A percentile compares a stretch with the other conserved stretches of the same genome.
Conservation (phyloP, 2,329 filamentous ascomycete genomes). For the Cadophora malorum region DNA sequence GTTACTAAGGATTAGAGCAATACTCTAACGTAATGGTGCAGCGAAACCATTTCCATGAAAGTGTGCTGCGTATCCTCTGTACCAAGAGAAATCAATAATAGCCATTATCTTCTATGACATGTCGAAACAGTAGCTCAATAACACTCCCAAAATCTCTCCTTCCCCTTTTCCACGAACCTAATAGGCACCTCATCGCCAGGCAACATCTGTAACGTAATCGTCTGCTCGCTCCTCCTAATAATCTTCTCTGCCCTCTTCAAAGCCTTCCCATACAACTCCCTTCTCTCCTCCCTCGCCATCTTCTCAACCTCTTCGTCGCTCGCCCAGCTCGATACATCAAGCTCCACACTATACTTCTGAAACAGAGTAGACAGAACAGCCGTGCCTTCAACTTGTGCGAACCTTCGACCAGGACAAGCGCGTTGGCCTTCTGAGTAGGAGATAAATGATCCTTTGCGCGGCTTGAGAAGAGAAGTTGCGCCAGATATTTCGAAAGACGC, state of each 20-base stretch:
- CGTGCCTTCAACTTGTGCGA: slow-evolving; percentile 47
- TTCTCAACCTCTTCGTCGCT: slow-evolving; percentile 38
- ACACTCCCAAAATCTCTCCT: slow-evolving; percentile 38
- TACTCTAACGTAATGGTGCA: too few relatives aligned
- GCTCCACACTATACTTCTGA: slow-evolving; percentile 39
- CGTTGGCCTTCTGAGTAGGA: slow-evolving; percentile 47
- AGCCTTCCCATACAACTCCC: slow-evolving; percentile 37
- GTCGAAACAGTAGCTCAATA: neutral
- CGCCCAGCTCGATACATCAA: slow-evolving; percentile 42
- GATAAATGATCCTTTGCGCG: slow-evolving; percentile 43
- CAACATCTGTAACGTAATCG: slow-evolving; percentile 39
- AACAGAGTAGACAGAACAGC: slow-evolving; percentile 43
- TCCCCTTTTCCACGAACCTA: slow-evolving; percentile 39
- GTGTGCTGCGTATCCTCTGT: too few relatives aligned
- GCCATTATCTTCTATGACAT: too few relatives aligned
- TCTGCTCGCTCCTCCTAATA: slow-evolving; percentile 32
- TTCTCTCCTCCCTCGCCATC: slow-evolving; percentile 37
- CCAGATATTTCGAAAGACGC: slow-evolving; percentile 22
- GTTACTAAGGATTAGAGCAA: too few relatives aligned
- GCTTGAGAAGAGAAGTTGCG: slow-evolving; percentile 37
- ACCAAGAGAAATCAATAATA: too few relatives aligned
- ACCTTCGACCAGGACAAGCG: slow-evolving; percentile 48
- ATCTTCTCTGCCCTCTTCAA: slow-evolving; percentile 30
- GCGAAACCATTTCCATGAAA: too few relatives aligned
- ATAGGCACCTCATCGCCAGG: slow-evolving; percentile 35